These are phyloP conservation scores for Erysimum cheiri DNA, from an alignment of 441 rosid species.

Conservation along the genomic window DNA sequence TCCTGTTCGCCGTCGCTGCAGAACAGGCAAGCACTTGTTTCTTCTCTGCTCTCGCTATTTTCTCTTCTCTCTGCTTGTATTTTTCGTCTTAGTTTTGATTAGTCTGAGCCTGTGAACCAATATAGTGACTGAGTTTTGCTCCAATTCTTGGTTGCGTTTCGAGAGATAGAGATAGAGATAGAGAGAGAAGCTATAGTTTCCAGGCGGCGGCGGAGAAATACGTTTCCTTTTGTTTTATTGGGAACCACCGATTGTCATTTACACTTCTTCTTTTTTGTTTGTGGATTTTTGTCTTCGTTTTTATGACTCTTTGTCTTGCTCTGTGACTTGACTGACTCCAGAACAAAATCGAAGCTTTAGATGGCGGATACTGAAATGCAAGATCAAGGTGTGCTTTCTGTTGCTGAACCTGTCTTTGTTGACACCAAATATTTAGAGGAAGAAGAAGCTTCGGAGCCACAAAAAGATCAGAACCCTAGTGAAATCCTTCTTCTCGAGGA, in stretches of 20 bases:
- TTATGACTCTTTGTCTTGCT: conserved; percentile 44
- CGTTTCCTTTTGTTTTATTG: background rate
- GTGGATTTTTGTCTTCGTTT: background rate
- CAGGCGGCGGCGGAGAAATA: background rate
- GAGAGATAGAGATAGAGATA: background rate
- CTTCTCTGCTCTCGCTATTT: background rate
- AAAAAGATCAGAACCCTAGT: conserved; percentile 34
- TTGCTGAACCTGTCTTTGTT: conserved; percentile 42
- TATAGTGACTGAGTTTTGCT: background rate
- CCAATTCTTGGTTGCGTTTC: background rate
- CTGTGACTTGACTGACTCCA: conserved; percentile 47
- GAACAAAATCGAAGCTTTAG: conserved; percentile 44
- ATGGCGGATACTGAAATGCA: conserved; percentile 66
- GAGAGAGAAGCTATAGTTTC: conserved; percentile 7
- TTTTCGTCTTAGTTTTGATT: background rate
- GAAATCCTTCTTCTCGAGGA: conserved; percentile 42
- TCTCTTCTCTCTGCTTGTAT: background rate
- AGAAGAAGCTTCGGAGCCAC: conserved; percentile 40
- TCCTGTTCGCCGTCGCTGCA: conserved; percentile 37
- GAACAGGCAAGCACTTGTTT: conserved; percentile 40
- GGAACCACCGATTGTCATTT: background rate
- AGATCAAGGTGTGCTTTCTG: conserved; percentile 46
- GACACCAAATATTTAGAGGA: conserved; percentile 45
- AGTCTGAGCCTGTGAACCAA: background rate
- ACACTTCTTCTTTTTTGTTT: background rate